Evolutionary conservation across 495 filamentous ascomycete species (phyloP).

Genomic region (Annulohypoxylon stygium): DNA sequence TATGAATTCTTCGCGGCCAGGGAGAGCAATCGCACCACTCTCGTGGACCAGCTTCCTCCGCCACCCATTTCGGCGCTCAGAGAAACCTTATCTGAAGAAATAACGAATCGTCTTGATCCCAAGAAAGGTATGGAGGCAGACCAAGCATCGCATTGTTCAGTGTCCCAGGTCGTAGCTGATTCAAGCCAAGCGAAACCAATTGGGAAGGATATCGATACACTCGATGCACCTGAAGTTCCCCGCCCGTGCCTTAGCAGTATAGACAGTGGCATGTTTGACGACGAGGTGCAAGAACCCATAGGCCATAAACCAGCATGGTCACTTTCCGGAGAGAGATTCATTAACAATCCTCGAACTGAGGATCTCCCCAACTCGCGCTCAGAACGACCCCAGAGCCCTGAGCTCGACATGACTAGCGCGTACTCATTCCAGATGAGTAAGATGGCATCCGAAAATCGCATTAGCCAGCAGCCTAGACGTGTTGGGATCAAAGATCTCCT

Average conservation of each 20-base stretch:
- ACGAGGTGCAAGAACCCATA: conserved; percentile 29
- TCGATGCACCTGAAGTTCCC: neutral
- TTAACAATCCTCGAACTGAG: conserved; percentile 45
- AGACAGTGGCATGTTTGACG: conserved; percentile 19
- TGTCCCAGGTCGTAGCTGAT: neutral
- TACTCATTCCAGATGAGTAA: conserved; percentile 56
- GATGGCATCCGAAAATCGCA: conserved; percentile 35
- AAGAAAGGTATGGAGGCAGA: neutral
- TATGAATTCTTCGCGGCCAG: conserved; percentile 57
- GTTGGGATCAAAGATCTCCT: conserved; percentile 44
- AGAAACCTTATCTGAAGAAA: conserved; percentile 27
- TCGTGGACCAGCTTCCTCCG: conserved; percentile 15
- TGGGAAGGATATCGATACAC: neutral
- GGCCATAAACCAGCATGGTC: conserved; percentile 35
- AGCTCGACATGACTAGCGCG: conserved; percentile 58
- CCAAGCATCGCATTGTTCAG: neutral
- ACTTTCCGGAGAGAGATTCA: conserved; percentile 46
- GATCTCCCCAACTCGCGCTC: conserved; percentile 20
- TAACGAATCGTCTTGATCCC: neutral
- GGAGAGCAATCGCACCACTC: conserved; percentile 50
- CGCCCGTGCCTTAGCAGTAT: neutral
- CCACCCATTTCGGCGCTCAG: conserved; percentile 35
- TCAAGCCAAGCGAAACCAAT: neutral
- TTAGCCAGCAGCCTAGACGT: conserved; percentile 28
- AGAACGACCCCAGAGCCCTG: conserved; percentile 37